Percentiles rank a stretch among this genome's conserved stretches.
phyloP scores from a whole-genome alignment of 2,329 filamentous ascomycete genomes.

The Grosmannia huntii region DNA sequence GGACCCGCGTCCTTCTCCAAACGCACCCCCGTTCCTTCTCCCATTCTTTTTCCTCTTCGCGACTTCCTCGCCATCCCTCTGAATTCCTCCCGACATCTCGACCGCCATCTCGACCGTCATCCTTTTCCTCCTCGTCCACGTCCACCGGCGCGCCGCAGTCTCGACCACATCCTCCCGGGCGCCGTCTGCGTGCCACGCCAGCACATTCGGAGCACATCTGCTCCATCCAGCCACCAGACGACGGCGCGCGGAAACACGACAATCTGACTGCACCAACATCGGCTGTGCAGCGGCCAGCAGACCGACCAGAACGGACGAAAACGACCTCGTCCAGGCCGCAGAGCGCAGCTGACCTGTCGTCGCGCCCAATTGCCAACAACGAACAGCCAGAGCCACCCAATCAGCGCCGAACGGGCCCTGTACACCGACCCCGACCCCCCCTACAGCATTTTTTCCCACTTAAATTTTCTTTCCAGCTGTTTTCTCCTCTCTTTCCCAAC shows the following conservation, averaged over 20 bases:
- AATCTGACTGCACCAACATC: neutral
- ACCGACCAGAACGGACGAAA: neutral
- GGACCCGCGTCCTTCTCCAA: neutral
- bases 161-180: neutral
- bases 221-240: neutral
- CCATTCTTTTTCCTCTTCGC: neutral
- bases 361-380: neutral
- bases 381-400: neutral
- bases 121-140: neutral
- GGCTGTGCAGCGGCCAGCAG: neutral
- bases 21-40: neutral
- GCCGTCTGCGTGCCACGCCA: no score
- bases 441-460: neutral
- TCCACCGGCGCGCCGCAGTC: neutral
- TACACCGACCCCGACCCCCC: neutral
- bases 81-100: neutral
- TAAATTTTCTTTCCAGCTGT: neutral
- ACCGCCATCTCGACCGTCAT: no score
- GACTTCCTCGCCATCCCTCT: neutral
- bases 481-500: neutral
- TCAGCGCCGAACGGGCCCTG: neutral
- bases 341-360: neutral
- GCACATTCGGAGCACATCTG: no score
- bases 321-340: neutral
- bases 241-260: neutral